Conservation (phyloP, 495 filamentous ascomycete genomes). For the Daldinia decipiens region DNA sequence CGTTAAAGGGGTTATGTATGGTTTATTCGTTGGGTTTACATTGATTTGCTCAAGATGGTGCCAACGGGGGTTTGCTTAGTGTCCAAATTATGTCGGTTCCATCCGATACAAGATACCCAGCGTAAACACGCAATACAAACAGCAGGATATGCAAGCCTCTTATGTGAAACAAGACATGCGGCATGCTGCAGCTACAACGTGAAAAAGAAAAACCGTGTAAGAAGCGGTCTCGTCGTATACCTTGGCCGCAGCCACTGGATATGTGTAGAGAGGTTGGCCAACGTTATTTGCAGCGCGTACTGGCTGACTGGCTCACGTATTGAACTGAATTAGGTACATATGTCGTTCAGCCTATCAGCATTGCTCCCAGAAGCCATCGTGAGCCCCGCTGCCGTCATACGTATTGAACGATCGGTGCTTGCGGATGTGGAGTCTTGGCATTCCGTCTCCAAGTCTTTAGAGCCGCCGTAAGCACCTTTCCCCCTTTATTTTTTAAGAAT, state of each 20-base stretch:
- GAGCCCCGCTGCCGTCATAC: constrained; percentile 18
- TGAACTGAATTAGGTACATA: constrained; percentile 9
- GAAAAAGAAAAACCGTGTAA: constrained; percentile 11
- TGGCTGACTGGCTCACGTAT: constrained; percentile 16
- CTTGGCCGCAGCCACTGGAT: no score
- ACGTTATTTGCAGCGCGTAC: no score
- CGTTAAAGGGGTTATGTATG: constrained; percentile 7
- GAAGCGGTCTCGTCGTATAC: constrained; percentile 14
- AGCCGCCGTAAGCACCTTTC: not conserved
- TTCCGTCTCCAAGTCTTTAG: constrained; percentile 9
- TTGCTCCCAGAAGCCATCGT: constrained; percentile 33
- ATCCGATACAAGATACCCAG: constrained; percentile 26
- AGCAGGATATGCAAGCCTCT: constrained; percentile 19
- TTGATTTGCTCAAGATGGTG: not conserved
- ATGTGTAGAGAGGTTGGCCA: no score
- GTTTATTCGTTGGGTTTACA: not conserved
- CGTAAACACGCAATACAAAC: constrained; percentile 25
- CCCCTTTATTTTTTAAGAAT: constrained; percentile 13
- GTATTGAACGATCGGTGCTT: constrained; percentile 15
- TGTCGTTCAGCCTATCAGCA: constrained; percentile 25
- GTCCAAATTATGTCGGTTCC: constrained; percentile 15
- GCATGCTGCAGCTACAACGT: constrained; percentile 35
- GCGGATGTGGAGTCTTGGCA: constrained; percentile 28
- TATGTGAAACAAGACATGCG: constrained; percentile 30
- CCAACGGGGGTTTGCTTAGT: not conserved